phyloP scores from a whole-genome alignment of 2,329 filamentous ascomycete species.

The Cadophora sp. region DNA sequence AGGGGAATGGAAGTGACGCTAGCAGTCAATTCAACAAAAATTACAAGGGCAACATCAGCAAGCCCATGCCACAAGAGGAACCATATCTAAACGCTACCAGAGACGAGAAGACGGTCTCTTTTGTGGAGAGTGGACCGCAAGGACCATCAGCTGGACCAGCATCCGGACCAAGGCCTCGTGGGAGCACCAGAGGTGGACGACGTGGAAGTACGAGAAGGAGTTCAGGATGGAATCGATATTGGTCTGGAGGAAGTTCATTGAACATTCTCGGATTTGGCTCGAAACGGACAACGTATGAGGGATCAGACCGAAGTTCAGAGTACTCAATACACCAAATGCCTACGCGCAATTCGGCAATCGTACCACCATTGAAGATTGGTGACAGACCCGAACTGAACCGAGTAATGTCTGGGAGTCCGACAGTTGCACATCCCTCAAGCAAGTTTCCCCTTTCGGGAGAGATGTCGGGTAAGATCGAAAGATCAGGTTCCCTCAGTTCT shows the following conservation, averaged over 20 bases:
- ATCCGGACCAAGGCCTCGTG: constrained; percentile 31
- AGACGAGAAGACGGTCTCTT: constrained; percentile 42
- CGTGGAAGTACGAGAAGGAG: constrained; percentile 56
- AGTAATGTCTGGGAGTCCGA: constrained; percentile 74
- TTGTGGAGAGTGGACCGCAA: constrained; percentile 44
- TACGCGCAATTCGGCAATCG: constrained; percentile 69
- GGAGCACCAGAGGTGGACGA: constrained; percentile 31
- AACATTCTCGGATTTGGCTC: constrained; percentile 68
- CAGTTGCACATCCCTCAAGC: constrained; percentile 60
- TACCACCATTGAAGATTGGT: constrained; percentile 70
- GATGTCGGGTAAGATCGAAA: constrained; percentile 66
- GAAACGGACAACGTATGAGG: constrained; percentile 52
- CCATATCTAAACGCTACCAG: constrained; percentile 26
- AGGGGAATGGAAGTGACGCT: constrained; percentile 62
- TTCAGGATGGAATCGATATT: constrained; percentile 80
- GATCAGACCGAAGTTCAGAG: constrained; percentile 53
- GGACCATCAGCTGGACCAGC: constrained; percentile 16
- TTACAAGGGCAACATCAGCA: constrained; percentile 67
- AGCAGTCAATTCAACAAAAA: constrained; percentile 66
- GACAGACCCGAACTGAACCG: constrained; percentile 62
- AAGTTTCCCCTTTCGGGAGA: constrained; percentile 61
- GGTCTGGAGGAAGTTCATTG: constrained; percentile 74
- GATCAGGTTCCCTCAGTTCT: constrained; percentile 53
- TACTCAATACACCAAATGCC: constrained; percentile 54
- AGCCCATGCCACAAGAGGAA: constrained; percentile 59